A percentile compares a stretch with the other conserved stretches of the same genome.
Conservation (phyloP, 179 eudicot genomes). For the Beta macrorhiza region DNA sequence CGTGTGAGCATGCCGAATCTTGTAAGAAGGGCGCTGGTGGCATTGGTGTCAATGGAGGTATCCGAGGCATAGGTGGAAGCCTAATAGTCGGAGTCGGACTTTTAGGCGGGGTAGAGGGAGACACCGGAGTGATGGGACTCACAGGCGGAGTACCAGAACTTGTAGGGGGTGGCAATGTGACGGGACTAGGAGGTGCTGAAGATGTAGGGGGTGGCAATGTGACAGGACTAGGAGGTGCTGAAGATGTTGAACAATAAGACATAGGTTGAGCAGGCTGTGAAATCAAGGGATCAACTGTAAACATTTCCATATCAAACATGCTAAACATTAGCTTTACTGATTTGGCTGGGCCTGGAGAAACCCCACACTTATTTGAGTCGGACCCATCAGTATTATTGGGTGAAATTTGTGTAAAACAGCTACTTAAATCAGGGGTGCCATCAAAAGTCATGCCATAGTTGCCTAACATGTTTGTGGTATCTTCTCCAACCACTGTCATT, state of each 20-base stretch:
- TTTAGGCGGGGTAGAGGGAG: slow-evolving; percentile 26
- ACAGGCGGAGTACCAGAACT: slow-evolving; percentile 18
- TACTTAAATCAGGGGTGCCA: slow-evolving; percentile 63
- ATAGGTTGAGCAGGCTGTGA: slow-evolving; percentile 78
- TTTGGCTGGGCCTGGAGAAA: slow-evolving; percentile 61
- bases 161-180: too few species aligned
- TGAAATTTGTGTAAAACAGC: slow-evolving; percentile 50
- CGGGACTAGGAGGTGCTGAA: too few species aligned
- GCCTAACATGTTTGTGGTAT: slow-evolving; percentile 70
- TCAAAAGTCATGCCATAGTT: slow-evolving; percentile 56
- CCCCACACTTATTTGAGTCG: slow-evolving; percentile 45
- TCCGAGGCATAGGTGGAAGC: slow-evolving; percentile 36
- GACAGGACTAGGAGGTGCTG: slow-evolving; percentile 30
- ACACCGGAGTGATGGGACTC: slow-evolving; percentile 16
- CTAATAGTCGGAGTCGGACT: slow-evolving; percentile 30
- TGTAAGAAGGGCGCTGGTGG: slow-evolving; percentile 59
- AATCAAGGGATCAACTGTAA: slow-evolving; percentile 59
- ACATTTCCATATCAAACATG: slow-evolving; percentile 70
- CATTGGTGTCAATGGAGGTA: slow-evolving; percentile 15
- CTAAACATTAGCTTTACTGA: slow-evolving; percentile 50
- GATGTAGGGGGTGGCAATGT: slow-evolving; percentile 22
- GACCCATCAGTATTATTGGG: slow-evolving; percentile 19
- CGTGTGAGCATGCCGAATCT: slow-evolving; percentile 69
- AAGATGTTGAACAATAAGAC: slow-evolving; percentile 54
- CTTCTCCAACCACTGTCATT: slow-evolving; percentile 38